Evolutionary conservation across 2,329 filamentous ascomycete genomes (phyloP).

Genomic region (Macrophomina tecta): DNA sequence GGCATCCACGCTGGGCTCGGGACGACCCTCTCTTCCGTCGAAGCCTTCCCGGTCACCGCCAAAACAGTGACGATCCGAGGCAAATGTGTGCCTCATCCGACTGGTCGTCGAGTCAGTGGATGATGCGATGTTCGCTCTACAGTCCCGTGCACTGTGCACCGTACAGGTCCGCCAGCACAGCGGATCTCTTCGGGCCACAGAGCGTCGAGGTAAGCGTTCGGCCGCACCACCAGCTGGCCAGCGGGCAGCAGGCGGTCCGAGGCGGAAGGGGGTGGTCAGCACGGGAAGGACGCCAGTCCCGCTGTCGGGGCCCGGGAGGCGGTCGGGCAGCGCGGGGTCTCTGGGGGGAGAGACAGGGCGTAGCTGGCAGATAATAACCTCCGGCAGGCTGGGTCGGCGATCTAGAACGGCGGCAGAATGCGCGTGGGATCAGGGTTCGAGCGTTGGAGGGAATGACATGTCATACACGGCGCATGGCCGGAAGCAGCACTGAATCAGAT

Average conservation of each 20-base stretch:
- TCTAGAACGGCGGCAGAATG: constrained; percentile 20
- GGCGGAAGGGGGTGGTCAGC: not conserved
- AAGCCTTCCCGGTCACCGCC: constrained; percentile 22
- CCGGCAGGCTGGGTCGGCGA: constrained; percentile 17
- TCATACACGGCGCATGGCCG: constrained; percentile 1
- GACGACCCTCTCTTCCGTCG: constrained; percentile 25
- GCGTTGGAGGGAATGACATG: constrained; percentile 2
- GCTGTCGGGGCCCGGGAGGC: not conserved
- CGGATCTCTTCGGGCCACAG: constrained; percentile 7
- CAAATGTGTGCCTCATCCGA: constrained; percentile 4
- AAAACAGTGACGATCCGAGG: constrained; percentile 10
- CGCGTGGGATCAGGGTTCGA: constrained; percentile 11
- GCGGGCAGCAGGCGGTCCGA: not conserved
- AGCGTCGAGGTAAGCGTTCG: not conserved
- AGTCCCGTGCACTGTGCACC: constrained; percentile 12
- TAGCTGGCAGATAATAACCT: constrained; percentile 6
- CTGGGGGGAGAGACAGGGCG: not conserved
- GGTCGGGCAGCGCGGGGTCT: constrained; percentile 8
- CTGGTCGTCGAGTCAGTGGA: constrained; percentile 1
- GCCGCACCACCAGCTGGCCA: not conserved
- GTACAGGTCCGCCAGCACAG: constrained; percentile 1
- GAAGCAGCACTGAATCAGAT: constrained; percentile 18
- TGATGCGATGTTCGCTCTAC: constrained; percentile 12
- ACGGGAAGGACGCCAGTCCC: not conserved
- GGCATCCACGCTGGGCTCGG: constrained; percentile 23